Base-by-base conservation (phyloP, 2,329 filamentous ascomycete species). In the Penicillium brevicompactum region DNA sequence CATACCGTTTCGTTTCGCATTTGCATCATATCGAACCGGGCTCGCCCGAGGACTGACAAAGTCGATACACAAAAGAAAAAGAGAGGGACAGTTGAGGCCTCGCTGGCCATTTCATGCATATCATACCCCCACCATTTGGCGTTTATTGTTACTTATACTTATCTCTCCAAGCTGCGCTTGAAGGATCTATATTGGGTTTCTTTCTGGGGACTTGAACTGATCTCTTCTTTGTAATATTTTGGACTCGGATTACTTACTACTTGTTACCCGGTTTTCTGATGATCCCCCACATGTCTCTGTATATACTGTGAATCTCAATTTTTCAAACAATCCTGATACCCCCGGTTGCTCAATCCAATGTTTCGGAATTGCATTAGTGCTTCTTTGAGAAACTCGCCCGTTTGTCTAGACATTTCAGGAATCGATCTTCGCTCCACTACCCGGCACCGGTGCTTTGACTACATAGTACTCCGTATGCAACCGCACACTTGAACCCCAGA, bases 61-160 rank as follows among this genome's bases (percentile, higher is more conserved):
- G 38, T 14, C n/a, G 18, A 50, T 22, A 45, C 18, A 50, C 4
- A 13, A 37, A 37, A 34, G 18, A 38, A 46, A 38, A 47, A 46
- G 18, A 40, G 24, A 46, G 30, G 32, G 38, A 27, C 52, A 18
- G 54, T 49, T 48, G 56, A 50, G 44, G 38, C 30, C 18, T 18
- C 51, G 56, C 58, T 43, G 54, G 54, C 59, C 53, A 42, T 60
- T 61, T 46, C 42, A 59, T 61, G 60, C 60, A 66, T 66, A 59
- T 60, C 60, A 66, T 66, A 64, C 62, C 61, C 58, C 55, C 34
- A 7, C 48, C 21, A 56, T 52, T 37, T 56, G 55, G 60, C 60
- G 57, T 63, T 64, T 53, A 40, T 21, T 42, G 56, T 55, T 34
- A 30, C 42, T 41, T 27, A 27, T 8, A n/a, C 13, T n/a, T 14